Conservation (phyloP, 2,329 filamentous ascomycete genomes). For the Pyrenochaeta sp. region DNA sequence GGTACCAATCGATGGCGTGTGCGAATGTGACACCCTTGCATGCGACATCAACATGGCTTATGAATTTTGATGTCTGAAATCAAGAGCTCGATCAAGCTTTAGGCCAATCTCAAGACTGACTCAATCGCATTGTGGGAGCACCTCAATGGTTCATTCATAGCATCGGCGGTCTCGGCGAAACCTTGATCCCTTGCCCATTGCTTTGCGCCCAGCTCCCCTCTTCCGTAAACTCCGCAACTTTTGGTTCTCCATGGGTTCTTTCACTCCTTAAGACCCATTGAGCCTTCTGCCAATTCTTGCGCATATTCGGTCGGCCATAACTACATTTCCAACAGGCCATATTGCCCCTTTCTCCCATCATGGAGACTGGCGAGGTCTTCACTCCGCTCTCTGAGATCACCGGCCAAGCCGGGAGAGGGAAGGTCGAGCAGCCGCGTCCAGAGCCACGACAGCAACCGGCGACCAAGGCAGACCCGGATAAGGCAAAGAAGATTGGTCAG, state of each 20-base stretch:
- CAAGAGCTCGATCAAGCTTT: background rate
- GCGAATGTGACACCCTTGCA: background rate
- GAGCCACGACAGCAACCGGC: slow-evolving; percentile 8
- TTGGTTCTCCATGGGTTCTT: slow-evolving; percentile 27
- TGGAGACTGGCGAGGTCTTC: slow-evolving; percentile 49
- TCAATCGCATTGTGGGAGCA: slow-evolving; percentile 9
- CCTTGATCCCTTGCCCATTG: slow-evolving; percentile 19
- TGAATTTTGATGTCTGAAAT: no score
- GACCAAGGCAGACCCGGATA: slow-evolving; percentile 21
- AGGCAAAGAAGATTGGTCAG: slow-evolving; percentile 53
- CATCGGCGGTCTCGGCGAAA: slow-evolving; percentile 32
- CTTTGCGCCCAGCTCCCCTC: slow-evolving; percentile 13
- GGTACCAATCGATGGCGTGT: background rate
- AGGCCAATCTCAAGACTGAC: background rate
- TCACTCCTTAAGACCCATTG: slow-evolving; percentile 4
- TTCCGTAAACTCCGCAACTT: slow-evolving; percentile 16
- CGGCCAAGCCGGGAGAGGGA: slow-evolving; percentile 42
- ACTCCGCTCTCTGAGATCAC: slow-evolving; percentile 50
- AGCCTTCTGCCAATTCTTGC: background rate
- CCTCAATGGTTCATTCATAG: slow-evolving; percentile 26
- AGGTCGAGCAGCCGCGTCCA: slow-evolving; percentile 39
- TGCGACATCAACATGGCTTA: no score
- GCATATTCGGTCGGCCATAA: background rate
- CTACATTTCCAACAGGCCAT: slow-evolving; percentile 5
- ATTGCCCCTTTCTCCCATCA: slow-evolving; percentile 24